These are phyloP conservation scores for Pyrenopolyporus hunteri DNA, from an alignment of 495 filamentous ascomycete genomes.

Conservation along the genomic window DNA sequence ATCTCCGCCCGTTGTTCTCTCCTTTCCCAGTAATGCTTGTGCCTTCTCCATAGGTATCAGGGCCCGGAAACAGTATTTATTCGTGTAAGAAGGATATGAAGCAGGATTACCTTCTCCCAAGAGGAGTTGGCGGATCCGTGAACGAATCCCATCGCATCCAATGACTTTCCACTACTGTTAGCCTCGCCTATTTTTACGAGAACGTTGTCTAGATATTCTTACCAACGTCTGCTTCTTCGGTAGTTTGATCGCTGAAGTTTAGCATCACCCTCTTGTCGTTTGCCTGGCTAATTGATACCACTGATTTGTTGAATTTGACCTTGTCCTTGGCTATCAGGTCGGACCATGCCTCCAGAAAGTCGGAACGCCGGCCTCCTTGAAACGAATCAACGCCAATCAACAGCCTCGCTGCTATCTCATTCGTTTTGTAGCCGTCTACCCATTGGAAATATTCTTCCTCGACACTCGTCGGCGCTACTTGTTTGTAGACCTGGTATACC, in stretches of 20 bases:
- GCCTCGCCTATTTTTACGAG: background rate
- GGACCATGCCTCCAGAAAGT: conserved; percentile 53
- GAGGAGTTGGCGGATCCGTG: conserved; percentile 46
- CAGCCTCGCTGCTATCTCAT: conserved; percentile 43
- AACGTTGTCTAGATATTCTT: background rate
- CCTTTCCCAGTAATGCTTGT: conserved; percentile 33
- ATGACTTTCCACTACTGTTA: conserved; percentile 41
- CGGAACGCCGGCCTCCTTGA: conserved; percentile 48
- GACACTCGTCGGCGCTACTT: conserved; percentile 45
- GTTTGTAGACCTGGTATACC: conserved; percentile 43
- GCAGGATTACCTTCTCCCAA: conserved; percentile 40
- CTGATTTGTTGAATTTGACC: conserved; percentile 46
- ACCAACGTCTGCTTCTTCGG: conserved; percentile 44
- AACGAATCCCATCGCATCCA: conserved; percentile 55
- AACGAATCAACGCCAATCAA: conserved; percentile 50
- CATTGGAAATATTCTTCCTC: conserved; percentile 53
- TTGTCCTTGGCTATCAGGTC: conserved; percentile 29
- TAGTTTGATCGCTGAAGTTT: conserved; percentile 45
- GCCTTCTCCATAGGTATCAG: conserved; percentile 49
- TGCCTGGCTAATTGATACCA: conserved; percentile 21
- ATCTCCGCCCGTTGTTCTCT: conserved; percentile 26
- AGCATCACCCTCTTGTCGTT: conserved; percentile 31
- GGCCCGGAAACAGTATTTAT: conserved; percentile 53
- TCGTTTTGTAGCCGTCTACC: conserved; percentile 44
- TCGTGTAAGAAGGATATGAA: conserved; percentile 43